Percentiles rank a stretch among this genome's conserved stretches.
Conservation (phyloP, 164 flowering plant genomes). For the Akebia trifoliata region DNA sequence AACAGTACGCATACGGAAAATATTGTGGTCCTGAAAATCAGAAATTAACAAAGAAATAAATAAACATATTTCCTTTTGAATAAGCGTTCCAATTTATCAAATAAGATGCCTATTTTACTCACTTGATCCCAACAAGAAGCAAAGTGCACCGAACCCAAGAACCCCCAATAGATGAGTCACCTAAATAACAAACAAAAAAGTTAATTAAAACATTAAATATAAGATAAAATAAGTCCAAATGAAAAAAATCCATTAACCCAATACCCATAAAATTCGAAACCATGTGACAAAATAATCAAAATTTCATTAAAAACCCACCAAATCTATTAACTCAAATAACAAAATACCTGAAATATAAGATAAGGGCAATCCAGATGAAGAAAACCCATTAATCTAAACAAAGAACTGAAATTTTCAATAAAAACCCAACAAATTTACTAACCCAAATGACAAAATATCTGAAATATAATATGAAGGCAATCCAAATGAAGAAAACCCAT, state of each 20-base stretch:
- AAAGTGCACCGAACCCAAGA: slow-evolving; percentile 86
- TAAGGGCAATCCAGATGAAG: slow-evolving; percentile 1
- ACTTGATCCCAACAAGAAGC: slow-evolving; percentile 90
- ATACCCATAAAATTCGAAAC: neutral
- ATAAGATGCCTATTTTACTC: slow-evolving; percentile 26
- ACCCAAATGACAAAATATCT: neutral
- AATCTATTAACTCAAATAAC: neutral
- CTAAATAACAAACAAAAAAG: slow-evolving; percentile 29
- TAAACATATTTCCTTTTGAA: neutral
- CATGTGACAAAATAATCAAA: neutral
- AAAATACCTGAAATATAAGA: neutral
- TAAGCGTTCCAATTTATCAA: neutral
- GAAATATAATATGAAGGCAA: slow-evolving; percentile 3
- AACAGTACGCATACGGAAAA: slow-evolving; percentile 82
- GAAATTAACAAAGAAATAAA: slow-evolving; percentile 7
- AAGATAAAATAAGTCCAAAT: slow-evolving; percentile 2
- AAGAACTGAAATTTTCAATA: neutral
- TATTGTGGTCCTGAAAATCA: slow-evolving; percentile 78
- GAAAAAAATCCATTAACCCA: neutral
- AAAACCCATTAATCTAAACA: too few relatives aligned
- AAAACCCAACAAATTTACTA: neutral
- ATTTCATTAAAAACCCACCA: neutral
- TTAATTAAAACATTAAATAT: neutral
- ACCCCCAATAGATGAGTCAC: slow-evolving; percentile 89
- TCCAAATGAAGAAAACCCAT: neutral